Conservation (phyloP, 441 rosid genomes). For the Theobroma grandiflorum region DNA sequence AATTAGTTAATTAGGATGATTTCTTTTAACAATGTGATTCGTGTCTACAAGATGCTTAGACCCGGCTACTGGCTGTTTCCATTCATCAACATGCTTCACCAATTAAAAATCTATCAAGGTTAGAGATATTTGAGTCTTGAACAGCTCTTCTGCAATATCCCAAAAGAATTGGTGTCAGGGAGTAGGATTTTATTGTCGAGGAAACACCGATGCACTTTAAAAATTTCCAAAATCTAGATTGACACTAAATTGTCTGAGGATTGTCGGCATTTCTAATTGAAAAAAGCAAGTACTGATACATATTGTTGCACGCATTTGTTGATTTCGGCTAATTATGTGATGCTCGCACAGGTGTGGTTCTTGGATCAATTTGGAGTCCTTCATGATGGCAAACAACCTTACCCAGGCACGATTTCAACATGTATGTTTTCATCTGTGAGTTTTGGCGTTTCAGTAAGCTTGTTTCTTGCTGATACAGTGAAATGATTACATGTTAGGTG, state of each 20-base stretch:
- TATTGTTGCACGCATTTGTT: not conserved
- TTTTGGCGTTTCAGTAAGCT: conserved; percentile 31
- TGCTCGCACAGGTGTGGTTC: conserved; percentile 76
- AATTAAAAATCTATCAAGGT: not conserved
- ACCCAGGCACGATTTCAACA: conserved; percentile 88
- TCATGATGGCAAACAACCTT: conserved; percentile 91
- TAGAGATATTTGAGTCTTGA: not conserved
- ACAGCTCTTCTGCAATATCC: not conserved
- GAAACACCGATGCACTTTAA: not conserved
- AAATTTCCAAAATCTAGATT: not conserved
- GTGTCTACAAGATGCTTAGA: not conserved
- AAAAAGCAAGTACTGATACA: not conserved
- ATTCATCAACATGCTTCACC: not conserved
- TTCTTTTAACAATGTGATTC: not conserved
- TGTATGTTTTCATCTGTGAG: conserved; percentile 56
- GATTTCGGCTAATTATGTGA: conserved; percentile 13
- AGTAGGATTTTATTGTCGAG: not conserved
- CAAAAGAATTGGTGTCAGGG: not conserved
- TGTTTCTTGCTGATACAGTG: conserved; percentile 9
- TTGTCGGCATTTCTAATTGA: not conserved
- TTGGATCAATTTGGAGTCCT: conserved; percentile 96
- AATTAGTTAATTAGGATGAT: not conserved
- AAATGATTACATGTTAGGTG: conserved; percentile 9
- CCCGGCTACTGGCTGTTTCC: not conserved
- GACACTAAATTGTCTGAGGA: not conserved